These are phyloP conservation scores for Apiospora phragmitis DNA, from an alignment of 2,329 filamentous ascomycete genomes.

Conservation along the genomic window DNA sequence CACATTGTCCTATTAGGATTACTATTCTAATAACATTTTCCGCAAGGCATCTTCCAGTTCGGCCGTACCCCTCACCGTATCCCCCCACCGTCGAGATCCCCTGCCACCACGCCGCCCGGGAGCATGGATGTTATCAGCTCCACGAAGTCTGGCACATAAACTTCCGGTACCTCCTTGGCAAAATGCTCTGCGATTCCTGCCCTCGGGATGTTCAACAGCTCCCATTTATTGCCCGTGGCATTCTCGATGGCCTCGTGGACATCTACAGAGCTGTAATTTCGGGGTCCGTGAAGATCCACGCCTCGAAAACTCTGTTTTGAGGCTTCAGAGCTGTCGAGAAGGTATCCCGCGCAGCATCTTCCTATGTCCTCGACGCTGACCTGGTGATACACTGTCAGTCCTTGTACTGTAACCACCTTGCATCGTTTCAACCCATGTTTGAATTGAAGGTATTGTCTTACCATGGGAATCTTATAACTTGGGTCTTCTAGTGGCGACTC, in stretches of 20 bases:
- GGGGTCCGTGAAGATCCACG: slow-evolving; percentile 31
- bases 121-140: slow-evolving; percentile 28
- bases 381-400: slow-evolving; percentile 17
- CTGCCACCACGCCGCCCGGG: slow-evolving; percentile 26
- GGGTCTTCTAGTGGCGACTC: slow-evolving; percentile 28
- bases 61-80: slow-evolving; percentile 24
- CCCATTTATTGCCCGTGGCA: slow-evolving; percentile 25
- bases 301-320: slow-evolving; percentile 16
- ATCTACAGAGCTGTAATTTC: slow-evolving; percentile 29
- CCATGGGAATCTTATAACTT: slow-evolving; percentile 35
- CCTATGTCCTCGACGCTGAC: slow-evolving; percentile 32
- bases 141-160: slow-evolving; percentile 27
- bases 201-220: slow-evolving; percentile 23
- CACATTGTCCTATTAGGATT: not conserved
- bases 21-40: not conserved
- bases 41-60: slow-evolving; percentile 21
- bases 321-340: slow-evolving; percentile 17
- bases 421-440: not conserved
- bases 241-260: slow-evolving; percentile 29
- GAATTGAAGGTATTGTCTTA: slow-evolving; percentile 15
- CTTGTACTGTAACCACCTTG: no score
- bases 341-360: slow-evolving; percentile 24
- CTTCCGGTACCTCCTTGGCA: slow-evolving; percentile 22
- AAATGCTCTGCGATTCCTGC: slow-evolving; percentile 27
- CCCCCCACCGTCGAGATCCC: slow-evolving; percentile 24